Base-by-base conservation (phyloP, 768 basidiomycete species). In the Sutorius australiensis region DNA sequence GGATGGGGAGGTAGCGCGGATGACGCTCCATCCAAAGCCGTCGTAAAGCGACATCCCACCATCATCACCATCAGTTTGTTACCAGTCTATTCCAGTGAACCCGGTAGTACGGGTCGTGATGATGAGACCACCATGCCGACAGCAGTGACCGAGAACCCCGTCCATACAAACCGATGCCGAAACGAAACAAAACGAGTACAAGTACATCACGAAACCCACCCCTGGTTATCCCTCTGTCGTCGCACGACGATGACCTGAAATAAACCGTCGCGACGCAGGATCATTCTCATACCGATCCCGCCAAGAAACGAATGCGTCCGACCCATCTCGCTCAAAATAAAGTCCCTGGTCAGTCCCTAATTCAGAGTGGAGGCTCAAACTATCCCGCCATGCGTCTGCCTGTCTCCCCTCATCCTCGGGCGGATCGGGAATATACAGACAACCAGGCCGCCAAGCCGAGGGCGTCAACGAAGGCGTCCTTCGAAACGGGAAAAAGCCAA, bases 1-100 rank as follows among this genome's bases (percentile, higher is more conserved):
- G 12, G 83, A 87, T 48, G 87, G 86, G 6, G 73, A 80, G 67
- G 69, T 86, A 42, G 84, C 86, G 6, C 81, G 73, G 62, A 81
- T 89, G 83, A 80, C 72, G 30, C 77, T 84, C 43, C 30, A 55
- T 39, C 33, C 61, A 33, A 50, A 37, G 2, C 0, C 34, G 19
- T 38, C 41, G 8, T 44, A 47, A 27, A 36, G 46, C 24, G 24
- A 24, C 24, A 24, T 24, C 24, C 6, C n/a, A n/a, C 8, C 21
- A 47, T 34, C 27, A 28, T 8, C 33, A 36, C 7, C 4, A 16
- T 7, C 10, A n/a, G 3, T 30, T 6, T 30, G 5, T 3, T 17
- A 14, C 12, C 42, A 3, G 6, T 30, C n/a, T n/a, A n/a, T n/a
- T n/a, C 30, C 28, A 11, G 8, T 3, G 32, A 14, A 21, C 30